Evolutionary conservation across 129 eudicot genomes (phyloP).

Genomic region (Flaveria robusta): DNA sequence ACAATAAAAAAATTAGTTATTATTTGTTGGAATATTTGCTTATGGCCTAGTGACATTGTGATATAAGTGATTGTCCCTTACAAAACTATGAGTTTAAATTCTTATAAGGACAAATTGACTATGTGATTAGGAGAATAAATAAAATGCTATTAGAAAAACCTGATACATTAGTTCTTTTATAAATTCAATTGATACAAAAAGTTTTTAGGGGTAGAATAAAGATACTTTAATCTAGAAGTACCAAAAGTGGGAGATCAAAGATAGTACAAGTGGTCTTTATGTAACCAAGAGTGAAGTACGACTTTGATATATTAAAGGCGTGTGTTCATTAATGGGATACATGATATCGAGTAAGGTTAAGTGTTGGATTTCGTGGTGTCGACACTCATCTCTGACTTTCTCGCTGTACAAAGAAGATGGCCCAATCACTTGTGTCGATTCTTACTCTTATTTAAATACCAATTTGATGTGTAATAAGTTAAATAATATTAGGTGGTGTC

Average conservation of each 20-base stretch:
- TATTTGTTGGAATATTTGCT: too few species aligned
- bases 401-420: conserved; percentile 29
- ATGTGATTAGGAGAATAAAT: too few species aligned
- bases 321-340: conserved; percentile 17
- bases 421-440: conserved; percentile 20
- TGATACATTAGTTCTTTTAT: background rate
- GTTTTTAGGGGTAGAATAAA: background rate
- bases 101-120: too few species aligned
- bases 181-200: background rate
- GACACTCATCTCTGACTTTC: conserved; percentile 17
- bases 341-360: background rate
- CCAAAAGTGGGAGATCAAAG: background rate
- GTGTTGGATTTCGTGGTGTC: conserved; percentile 20
- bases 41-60: too few species aligned
- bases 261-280: background rate
- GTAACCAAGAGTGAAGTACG: conserved; percentile 1
- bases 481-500: too few species aligned
- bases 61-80: too few species aligned
- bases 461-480: too few species aligned
- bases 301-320: conserved; percentile 8
- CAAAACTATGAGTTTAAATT: too few species aligned
- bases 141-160: too few species aligned
- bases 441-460: background rate
- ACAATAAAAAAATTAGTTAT: too few species aligned
- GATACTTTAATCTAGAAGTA: background rate